These are phyloP conservation scores for Scenedesmus sp. DNA, from an alignment of 163 green algal species.

Conservation along the genomic window DNA sequence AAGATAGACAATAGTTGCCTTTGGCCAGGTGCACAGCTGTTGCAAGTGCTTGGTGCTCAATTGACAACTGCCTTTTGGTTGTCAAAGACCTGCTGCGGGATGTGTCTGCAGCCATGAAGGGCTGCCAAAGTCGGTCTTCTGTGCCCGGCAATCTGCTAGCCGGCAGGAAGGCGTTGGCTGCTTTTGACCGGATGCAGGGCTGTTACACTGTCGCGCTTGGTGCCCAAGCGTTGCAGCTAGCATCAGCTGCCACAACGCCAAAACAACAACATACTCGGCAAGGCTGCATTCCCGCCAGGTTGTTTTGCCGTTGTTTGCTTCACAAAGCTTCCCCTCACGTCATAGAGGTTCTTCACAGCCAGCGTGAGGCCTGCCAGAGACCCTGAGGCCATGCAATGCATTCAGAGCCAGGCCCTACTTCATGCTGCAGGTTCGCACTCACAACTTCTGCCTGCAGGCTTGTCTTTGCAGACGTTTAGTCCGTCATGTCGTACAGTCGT, in stretches of 20 bases:
- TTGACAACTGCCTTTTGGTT: not conserved
- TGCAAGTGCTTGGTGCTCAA: too few relatives aligned
- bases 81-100: constrained; percentile 50
- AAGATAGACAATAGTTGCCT: not conserved
- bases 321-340: constrained; percentile 62
- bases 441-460: too few relatives aligned
- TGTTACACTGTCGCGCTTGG: not conserved
- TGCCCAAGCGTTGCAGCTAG: not conserved
- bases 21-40: too few relatives aligned
- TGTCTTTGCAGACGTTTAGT: too few relatives aligned
- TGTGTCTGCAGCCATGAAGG: constrained; percentile 88
- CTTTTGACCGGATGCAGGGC: too few relatives aligned
- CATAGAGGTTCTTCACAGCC: constrained; percentile 89
- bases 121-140: constrained; percentile 85
- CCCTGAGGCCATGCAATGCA: not conserved
- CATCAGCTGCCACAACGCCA: too few relatives aligned
- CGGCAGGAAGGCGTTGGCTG: not conserved
- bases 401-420: too few relatives aligned
- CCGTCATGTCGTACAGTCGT: too few relatives aligned
- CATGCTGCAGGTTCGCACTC: too few relatives aligned
- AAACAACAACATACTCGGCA: not conserved
- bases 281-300: not conserved
- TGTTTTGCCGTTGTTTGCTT: not conserved
- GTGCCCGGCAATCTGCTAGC: constrained; percentile 65
- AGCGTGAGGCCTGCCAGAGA: constrained; percentile 78